Conservation (phyloP, 2,329 filamentous ascomycete genomes). For the Xylaria sp. region DNA sequence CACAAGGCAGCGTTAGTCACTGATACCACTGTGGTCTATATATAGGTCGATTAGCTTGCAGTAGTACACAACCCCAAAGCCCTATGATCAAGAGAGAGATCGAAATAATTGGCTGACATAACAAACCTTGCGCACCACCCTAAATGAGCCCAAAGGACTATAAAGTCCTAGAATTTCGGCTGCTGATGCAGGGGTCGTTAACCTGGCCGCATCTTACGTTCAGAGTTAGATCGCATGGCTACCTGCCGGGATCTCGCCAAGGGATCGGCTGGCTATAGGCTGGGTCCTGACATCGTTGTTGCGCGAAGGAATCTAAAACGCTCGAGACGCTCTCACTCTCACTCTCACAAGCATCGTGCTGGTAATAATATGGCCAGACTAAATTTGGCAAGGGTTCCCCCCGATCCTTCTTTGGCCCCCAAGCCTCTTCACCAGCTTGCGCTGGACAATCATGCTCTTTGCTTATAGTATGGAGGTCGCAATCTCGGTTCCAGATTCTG, state of each 20-base stretch:
- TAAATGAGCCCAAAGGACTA: neutral
- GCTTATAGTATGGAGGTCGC: neutral
- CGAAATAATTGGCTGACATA: too few relatives aligned
- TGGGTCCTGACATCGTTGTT: neutral
- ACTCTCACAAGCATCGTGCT: neutral
- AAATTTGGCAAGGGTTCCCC: neutral
- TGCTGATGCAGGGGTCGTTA: neutral
- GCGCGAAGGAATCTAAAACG: neutral
- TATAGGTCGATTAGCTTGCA: neutral
- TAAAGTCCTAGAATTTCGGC: neutral
- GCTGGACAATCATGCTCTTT: neutral
- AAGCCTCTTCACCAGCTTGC: neutral
- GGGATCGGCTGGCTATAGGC: neutral
- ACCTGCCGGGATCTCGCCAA: neutral
- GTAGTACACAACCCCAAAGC: neutral
- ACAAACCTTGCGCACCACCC: neutral
- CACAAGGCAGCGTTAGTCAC: neutral
- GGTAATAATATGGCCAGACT: neutral
- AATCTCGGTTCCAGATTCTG: neutral
- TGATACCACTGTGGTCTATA: neutral
- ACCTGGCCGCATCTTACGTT: neutral
- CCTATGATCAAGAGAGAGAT: neutral
- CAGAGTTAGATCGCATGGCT: neutral
- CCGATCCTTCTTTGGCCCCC: conserved; percentile 4
- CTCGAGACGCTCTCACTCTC: neutral